These are phyloP conservation scores for Fragilaria crotonensis DNA, from an alignment of 108 stramenopile genomes.

Conservation along the genomic window DNA sequence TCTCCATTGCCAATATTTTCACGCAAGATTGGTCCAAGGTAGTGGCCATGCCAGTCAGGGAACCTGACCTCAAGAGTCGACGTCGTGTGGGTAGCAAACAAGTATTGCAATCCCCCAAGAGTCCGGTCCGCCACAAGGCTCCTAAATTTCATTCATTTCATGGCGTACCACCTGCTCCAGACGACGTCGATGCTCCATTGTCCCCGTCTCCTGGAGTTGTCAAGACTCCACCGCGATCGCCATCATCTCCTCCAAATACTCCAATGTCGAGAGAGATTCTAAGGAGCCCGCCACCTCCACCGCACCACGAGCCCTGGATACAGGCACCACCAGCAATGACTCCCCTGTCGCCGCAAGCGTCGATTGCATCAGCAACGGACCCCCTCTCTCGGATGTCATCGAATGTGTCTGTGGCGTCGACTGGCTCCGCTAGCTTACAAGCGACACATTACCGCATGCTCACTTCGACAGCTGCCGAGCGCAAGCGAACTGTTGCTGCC, in stretches of 20 bases:
- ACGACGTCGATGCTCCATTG: background rate
- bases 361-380: conserved; percentile 11
- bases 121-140: background rate
- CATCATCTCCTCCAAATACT: background rate
- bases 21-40: conserved; percentile 70
- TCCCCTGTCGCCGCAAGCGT: conserved; percentile 6
- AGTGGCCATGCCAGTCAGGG: background rate
- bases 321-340: conserved; percentile 6
- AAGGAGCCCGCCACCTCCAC: background rate
- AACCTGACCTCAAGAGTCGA: background rate
- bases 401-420: conserved; percentile 20
- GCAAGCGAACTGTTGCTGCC: conserved; percentile 80
- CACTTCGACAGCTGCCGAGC: conserved; percentile 78
- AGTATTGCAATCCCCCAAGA: conserved; percentile 1
- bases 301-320: background rate
- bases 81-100: background rate
- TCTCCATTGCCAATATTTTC: conserved; percentile 61
- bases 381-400: conserved; percentile 31
- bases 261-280: background rate
- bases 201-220: background rate
- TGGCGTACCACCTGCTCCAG: background rate
- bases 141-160: background rate
- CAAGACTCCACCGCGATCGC: background rate
- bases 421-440: conserved; percentile 13
- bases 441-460: conserved; percentile 66